phyloP scores from a whole-genome alignment of 805 yeast genomes.

The Zygotorulaspora danielsina region DNA sequence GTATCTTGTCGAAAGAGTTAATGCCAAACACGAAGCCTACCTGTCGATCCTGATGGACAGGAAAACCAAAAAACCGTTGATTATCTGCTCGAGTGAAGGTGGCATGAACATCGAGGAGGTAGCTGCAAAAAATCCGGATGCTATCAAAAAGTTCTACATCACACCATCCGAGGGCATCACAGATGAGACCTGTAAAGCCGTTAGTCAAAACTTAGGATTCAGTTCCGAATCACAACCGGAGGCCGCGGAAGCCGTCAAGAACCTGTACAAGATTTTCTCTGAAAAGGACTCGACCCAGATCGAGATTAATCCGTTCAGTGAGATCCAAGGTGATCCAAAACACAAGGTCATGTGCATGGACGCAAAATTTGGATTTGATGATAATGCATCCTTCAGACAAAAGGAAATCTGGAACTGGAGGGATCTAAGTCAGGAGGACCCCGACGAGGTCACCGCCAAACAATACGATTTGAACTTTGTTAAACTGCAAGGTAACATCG shows the following conservation, averaged over 20 bases:
- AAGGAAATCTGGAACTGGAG: slow-evolving; percentile 94
- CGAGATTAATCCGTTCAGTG: slow-evolving; percentile 96
- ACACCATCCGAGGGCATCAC: slow-evolving; percentile 77
- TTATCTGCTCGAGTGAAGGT: slow-evolving; percentile 96
- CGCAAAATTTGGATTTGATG: slow-evolving; percentile 98
- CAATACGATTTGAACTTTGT: slow-evolving; percentile 89
- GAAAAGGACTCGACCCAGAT: slow-evolving; percentile 97
- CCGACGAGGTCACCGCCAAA: slow-evolving; percentile 92
- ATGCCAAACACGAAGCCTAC: slow-evolving; percentile 92
- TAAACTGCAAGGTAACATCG: slow-evolving; percentile 97
- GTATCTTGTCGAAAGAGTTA: slow-evolving; percentile 90
- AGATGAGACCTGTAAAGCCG: slow-evolving; percentile 64
- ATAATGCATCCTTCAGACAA: slow-evolving; percentile 93
- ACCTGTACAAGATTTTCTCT: slow-evolving; percentile 80
- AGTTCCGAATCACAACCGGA: slow-evolving; percentile 69
- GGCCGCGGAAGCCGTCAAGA: slow-evolving; percentile 83
- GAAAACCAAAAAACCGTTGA: slow-evolving; percentile 80
- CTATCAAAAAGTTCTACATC: slow-evolving; percentile 83
- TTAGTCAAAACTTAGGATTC: slow-evolving; percentile 81
- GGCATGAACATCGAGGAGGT: slow-evolving; percentile 99
- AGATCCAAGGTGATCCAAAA: slow-evolving; percentile 53
- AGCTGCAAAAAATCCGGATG: slow-evolving; percentile 84
- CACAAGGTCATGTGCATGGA: slow-evolving; percentile 95
- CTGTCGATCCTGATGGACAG: slow-evolving; percentile 94
- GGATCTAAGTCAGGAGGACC: slow-evolving; percentile 96